phyloP scores from a whole-genome alignment of 768 basidiomycete species.

The Lentinula edodes region DNA sequence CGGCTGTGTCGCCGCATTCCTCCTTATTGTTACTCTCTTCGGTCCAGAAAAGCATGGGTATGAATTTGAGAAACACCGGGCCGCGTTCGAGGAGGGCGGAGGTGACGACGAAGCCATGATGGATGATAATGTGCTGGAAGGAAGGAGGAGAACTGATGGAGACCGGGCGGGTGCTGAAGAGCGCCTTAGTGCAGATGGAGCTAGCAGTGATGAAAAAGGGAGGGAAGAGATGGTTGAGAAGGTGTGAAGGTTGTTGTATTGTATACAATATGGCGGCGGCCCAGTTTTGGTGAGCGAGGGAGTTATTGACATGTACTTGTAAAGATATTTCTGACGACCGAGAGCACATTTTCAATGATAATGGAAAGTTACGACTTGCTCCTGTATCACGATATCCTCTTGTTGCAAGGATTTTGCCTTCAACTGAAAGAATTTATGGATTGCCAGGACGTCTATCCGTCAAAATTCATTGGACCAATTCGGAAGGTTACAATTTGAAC shows the following conservation, averaged over 20 bases:
- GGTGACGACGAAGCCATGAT: constrained; percentile 30
- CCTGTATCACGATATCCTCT: no score
- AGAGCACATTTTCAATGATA: no score
- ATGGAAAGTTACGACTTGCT: no score
- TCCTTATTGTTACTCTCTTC: constrained; percentile 68
- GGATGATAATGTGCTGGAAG: constrained; percentile 12
- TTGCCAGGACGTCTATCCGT: no score
- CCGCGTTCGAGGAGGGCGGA: constrained; percentile 77
- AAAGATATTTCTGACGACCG: no score
- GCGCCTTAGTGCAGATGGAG: not conserved
- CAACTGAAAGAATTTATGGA: no score
- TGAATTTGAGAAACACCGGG: constrained; percentile 80
- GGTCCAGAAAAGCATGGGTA: constrained; percentile 73
- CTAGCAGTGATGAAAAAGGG: not conserved
- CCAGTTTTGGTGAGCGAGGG: no score
- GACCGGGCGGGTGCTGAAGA: not conserved
- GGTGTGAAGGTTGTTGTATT: not conserved
- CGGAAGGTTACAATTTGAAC: no score
- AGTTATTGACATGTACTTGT: no score
- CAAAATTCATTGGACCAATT: no score
- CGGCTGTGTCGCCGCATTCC: constrained; percentile 73
- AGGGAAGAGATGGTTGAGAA: not conserved
- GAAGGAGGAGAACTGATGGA: not conserved
- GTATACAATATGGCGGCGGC: no score
- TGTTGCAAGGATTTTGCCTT: no score